Evolutionary conservation across 2,329 filamentous ascomycete genomes (phyloP), one percentile per base, ranked within the genome.

Genomic region (Cytospora piceae): DNA sequence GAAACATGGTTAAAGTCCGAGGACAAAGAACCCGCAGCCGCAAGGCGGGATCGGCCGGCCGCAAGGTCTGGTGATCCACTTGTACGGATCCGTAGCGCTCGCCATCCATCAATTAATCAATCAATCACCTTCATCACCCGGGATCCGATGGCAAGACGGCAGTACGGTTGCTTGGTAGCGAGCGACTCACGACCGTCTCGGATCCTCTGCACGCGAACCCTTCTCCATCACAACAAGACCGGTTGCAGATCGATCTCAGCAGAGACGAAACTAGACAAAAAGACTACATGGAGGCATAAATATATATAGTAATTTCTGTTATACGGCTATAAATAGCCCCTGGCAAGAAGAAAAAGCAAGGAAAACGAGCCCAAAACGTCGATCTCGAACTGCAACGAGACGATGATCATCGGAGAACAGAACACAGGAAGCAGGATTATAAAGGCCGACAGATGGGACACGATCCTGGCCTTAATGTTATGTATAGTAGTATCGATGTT

Each of bases 21-120:
- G 46, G 24, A 24, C 46, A 24, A 24, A 24, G 46, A 22, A 49
- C 46, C 46, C 46, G 46, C 46, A 49, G 24, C 46, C 46, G 46
- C 46, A 49, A 49, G 46, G 46, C 46, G 46, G 46, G 46, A 49
- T 12, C 46, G 46, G 46, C 46, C 46, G 46, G n/a, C 46, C 46
- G 46, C 11, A 24, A 49, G n/a, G 46, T 46, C n/a, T 24, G 20
- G 24, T 6, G 15, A 24, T 49, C 46, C 46, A 49, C 46, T 24
- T 24, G 46, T 20, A 49, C n/a, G 20, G 11, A n/a, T 24, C n/a
- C 9, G 12, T 2, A 49, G n/a, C 11, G 11, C 34, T 12, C 34
- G 2, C 34, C 34, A 37, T 37, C 2, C 11, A 37, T 37, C 34
- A 37, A 37, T 37, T 11, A 37, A 15, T 37, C 34, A 15, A 8